These are phyloP conservation scores for Collariella sp. DNA, from an alignment of 495 filamentous ascomycete genomes.

Conservation along the genomic window DNA sequence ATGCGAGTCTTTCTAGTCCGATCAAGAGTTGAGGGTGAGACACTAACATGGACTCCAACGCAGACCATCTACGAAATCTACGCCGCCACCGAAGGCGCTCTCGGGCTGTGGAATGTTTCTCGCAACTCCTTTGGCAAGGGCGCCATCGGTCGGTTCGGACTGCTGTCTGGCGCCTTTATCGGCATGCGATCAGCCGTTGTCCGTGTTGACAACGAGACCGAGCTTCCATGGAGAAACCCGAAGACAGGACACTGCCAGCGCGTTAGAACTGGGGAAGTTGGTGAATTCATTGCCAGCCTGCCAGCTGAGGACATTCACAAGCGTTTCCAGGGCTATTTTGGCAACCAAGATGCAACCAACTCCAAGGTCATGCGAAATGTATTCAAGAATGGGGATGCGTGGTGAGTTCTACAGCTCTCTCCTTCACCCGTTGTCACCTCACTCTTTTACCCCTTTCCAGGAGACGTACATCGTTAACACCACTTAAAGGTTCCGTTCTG, in stretches of 20 bases:
- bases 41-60: neutral
- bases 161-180: constrained; percentile 47
- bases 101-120: constrained; percentile 63
- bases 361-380: constrained; percentile 75
- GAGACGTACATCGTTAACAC: neutral
- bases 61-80: constrained; percentile 78
- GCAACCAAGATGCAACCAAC: constrained; percentile 62
- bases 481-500: constrained; percentile 56
- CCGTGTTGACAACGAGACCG: constrained; percentile 61
- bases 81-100: constrained; percentile 70
- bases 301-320: constrained; percentile 52
- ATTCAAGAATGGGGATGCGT: constrained; percentile 70
- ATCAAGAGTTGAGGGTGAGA: neutral
- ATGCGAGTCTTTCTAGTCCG: no score
- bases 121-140: constrained; percentile 66
- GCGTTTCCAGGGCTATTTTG: constrained; percentile 80
- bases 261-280: constrained; percentile 54
- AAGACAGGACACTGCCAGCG: constrained; percentile 61
- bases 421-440: no score
- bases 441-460: neutral
- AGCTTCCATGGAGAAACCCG: constrained; percentile 62
- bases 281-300: constrained; percentile 68
- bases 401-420: constrained; percentile 17
- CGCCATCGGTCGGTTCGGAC: constrained; percentile 72
- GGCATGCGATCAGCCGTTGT: constrained; percentile 47